These are phyloP conservation scores for Aspergillus sp. DNA, from an alignment of 2,329 filamentous ascomycete species.

Conservation along the genomic window DNA sequence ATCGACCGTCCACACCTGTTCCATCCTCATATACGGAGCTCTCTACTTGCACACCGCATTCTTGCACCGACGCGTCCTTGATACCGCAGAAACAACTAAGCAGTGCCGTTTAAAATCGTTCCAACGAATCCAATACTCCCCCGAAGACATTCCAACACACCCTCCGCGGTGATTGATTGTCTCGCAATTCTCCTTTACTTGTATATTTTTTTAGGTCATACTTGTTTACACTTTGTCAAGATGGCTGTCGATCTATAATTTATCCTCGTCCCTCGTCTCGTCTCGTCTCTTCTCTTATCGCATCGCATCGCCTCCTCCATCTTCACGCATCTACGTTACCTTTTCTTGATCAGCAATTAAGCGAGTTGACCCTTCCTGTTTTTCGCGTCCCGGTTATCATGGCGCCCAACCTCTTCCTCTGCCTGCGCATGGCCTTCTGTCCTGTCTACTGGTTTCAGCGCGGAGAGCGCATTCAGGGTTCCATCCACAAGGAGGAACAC, in stretches of 20 bases:
- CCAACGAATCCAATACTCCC: conserved; percentile 2
- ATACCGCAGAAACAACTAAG: background rate
- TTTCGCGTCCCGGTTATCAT: conserved; percentile 28
- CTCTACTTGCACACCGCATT: conserved; percentile 10
- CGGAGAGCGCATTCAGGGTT: conserved; percentile 37
- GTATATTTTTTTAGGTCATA: conserved; percentile 12
- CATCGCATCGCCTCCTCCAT: conserved; percentile 5
- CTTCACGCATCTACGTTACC: conserved; percentile 8
- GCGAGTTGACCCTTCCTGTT: conserved; percentile 20
- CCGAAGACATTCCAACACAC: conserved; percentile 7
- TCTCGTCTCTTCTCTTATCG: conserved; percentile 12
- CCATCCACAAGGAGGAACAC: conserved; percentile 46
- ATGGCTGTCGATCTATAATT: conserved; percentile 36
- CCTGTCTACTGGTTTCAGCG: conserved; percentile 52
- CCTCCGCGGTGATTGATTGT: conserved; percentile 8
- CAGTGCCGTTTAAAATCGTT: background rate
- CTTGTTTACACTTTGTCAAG: conserved; percentile 23
- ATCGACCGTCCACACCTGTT: background rate
- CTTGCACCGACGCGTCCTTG: conserved; percentile 4
- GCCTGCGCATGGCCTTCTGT: conserved; percentile 48
- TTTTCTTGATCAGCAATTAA: conserved; percentile 20
- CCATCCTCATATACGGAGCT: background rate
- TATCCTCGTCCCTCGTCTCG: background rate
- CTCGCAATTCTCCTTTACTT: conserved; percentile 9
- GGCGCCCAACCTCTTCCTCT: conserved; percentile 53